A percentile compares a stretch with the other conserved stretches of the same genome.
Conservation (phyloP, 2,329 filamentous ascomycete genomes). For the Zalaria obscura region DNA sequence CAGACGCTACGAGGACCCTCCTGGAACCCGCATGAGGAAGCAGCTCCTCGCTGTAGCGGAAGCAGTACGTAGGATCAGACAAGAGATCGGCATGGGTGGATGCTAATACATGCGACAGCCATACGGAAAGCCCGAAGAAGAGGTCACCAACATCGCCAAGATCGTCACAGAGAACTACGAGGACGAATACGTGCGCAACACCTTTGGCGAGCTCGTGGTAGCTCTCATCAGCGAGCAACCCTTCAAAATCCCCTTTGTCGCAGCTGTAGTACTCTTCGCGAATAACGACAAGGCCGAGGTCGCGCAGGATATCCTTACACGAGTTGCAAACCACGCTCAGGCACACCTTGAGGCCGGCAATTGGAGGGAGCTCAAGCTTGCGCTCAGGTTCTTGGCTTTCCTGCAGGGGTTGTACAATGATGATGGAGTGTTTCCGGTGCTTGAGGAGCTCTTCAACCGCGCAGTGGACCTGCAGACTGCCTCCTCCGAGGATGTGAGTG, state of each 20-base stretch:
- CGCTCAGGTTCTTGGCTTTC: constrained; percentile 79
- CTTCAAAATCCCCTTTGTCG: constrained; percentile 92
- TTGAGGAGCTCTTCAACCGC: constrained; percentile 81
- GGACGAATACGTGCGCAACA: constrained; percentile 61
- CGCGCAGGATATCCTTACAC: constrained; percentile 53
- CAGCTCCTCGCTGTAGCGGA: constrained; percentile 72
- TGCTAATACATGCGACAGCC: constrained; percentile 26
- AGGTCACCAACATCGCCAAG: constrained; percentile 60
- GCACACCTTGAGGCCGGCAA: constrained; percentile 54
- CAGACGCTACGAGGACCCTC: constrained; percentile 51
- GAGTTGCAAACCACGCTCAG: constrained; percentile 48
- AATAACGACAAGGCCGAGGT: constrained; percentile 69
- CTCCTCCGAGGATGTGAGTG: constrained; percentile 75
- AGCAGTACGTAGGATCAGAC: constrained; percentile 14
- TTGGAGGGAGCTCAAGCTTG: constrained; percentile 85
- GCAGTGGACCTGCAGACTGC: constrained; percentile 90
- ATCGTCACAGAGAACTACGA: constrained; percentile 72
- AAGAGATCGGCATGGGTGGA: neutral
- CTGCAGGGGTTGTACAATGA: constrained; percentile 67
- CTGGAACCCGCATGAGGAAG: constrained; percentile 55
- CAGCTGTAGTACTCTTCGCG: constrained; percentile 64
- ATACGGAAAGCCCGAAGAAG: constrained; percentile 63
- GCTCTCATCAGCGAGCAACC: constrained; percentile 84
- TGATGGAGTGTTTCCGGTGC: constrained; percentile 69
- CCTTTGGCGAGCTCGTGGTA: constrained; percentile 58